These are phyloP conservation scores for Silene coronaria DNA, from an alignment of 179 eudicot species.

Conservation along the genomic window DNA sequence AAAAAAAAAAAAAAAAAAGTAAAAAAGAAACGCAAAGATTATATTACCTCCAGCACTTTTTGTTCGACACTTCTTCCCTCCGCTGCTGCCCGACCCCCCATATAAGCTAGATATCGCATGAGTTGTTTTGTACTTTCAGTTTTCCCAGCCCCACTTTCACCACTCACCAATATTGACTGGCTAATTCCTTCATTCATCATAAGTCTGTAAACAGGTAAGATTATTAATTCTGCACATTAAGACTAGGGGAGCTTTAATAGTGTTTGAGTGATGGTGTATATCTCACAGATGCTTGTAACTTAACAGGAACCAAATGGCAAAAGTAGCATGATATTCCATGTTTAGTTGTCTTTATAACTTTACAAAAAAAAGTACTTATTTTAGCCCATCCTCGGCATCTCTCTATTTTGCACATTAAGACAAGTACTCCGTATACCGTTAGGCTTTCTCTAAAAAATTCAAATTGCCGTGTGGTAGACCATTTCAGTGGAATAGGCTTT, in stretches of 20 bases:
- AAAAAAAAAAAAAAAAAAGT: not conserved
- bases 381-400: no score
- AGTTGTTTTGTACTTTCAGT: constrained; percentile 92
- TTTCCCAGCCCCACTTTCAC: constrained; percentile 99
- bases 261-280: not conserved
- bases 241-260: not conserved
- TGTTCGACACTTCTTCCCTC: constrained; percentile 93
- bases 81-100: constrained; percentile 84
- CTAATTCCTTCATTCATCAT: constrained; percentile 91
- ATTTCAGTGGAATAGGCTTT: constrained; percentile 1
- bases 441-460: not conserved
- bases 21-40: not conserved
- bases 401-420: no score
- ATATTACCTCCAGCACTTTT: constrained; percentile 78
- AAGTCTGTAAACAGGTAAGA: constrained; percentile 46
- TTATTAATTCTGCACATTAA: not conserved
- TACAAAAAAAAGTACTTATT: not conserved
- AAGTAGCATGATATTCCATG: not conserved
- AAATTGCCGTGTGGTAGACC: not conserved
- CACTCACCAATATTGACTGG: constrained; percentile 93
- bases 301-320: not conserved
- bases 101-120: constrained; percentile 96
- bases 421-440: not conserved
- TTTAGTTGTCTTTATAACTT: not conserved
- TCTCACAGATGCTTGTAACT: constrained; percentile 5